Base-by-base conservation (phyloP, 208 protist species). In the Leishmania tropica region DNA sequence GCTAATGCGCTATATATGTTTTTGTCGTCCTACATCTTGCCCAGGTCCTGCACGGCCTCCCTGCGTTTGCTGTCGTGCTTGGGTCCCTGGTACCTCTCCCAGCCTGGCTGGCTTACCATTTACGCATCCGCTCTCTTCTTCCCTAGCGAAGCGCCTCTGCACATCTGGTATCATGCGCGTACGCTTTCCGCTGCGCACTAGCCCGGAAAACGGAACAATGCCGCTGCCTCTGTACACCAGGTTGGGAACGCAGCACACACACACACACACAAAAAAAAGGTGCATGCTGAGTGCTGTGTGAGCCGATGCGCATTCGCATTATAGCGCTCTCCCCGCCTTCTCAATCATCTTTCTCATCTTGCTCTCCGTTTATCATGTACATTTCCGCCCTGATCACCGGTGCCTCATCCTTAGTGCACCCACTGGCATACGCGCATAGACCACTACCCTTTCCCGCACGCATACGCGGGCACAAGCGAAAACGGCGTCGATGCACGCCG, bases 401-500 rank as follows among this genome's bases (percentile, higher is more conserved):
- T 1, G 37, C 67, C 19, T 5, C 62, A 35, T 68, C 62, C 10
- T 73, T 31, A 31, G 40, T 48, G 35, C 40, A 48, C 19, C 8
- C 8, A 10, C 40, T 31, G 13, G n/a, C 47, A 42, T 3, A 75
- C 71, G 10, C 17, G 28, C 68, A 51, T 31, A 1, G 40, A 48
- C 40, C 40, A 19, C 68, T 40, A 5, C 73, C 31, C 19, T 28
- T 10, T 15, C 42, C 10, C 35, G 31, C 51, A 62, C 15, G 15
- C 24, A 45, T 13, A n/a, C 48, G 24, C 28, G 6, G 31, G n/a
- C 35, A 37, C 42, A 31, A 75, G 64, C 42, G 19, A 8, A 28
- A 35, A 7, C 56, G 11, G 37, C 37, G 35, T 60, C 62, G 24
- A 85, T 85, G 82, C 28, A 31, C 45, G 78, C 74, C 42, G 78